phyloP scores from a whole-genome alignment of 768 basidiomycete species.

The Clathrus columnatus region DNA sequence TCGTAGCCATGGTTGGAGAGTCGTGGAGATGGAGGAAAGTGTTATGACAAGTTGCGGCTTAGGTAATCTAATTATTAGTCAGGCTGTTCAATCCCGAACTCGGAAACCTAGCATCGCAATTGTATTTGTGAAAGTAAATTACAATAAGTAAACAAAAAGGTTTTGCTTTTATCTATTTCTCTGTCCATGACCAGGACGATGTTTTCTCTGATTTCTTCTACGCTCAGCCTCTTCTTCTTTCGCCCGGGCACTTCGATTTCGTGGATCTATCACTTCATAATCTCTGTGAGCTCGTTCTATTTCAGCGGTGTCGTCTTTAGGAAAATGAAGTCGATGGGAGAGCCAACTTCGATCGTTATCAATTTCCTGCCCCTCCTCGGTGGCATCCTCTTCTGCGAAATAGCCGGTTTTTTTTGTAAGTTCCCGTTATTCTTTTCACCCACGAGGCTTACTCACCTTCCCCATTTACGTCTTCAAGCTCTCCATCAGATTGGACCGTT shows the following conservation, averaged over 20 bases:
- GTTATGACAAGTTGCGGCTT: background rate
- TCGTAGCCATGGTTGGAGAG: conserved; percentile 56
- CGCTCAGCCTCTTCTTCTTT: conserved; percentile 71
- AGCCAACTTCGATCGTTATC: conserved; percentile 73
- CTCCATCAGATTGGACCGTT: conserved; percentile 21
- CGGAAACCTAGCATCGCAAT: background rate
- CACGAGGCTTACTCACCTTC: conserved; percentile 1
- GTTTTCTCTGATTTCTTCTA: conserved; percentile 24
- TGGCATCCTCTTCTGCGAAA: background rate
- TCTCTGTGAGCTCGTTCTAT: conserved; percentile 69
- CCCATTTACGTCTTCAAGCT: conserved; percentile 14
- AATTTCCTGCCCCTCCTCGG: conserved; percentile 55
- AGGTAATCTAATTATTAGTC: background rate
- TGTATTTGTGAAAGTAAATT: background rate
- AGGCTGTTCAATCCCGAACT: background rate
- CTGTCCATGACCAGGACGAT: conserved; percentile 1
- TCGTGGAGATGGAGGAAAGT: background rate
- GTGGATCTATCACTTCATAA: conserved; percentile 84
- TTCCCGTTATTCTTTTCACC: background rate
- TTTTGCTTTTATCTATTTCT: background rate
- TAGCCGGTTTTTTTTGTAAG: background rate
- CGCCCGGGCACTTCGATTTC: conserved; percentile 62
- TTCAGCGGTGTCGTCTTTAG: conserved; percentile 74
- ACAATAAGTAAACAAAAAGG: background rate
- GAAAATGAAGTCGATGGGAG: conserved; percentile 62